Evolutionary conservation across 148 eudicot genomes (phyloP).

Genomic region (Agrostemma githago): DNA sequence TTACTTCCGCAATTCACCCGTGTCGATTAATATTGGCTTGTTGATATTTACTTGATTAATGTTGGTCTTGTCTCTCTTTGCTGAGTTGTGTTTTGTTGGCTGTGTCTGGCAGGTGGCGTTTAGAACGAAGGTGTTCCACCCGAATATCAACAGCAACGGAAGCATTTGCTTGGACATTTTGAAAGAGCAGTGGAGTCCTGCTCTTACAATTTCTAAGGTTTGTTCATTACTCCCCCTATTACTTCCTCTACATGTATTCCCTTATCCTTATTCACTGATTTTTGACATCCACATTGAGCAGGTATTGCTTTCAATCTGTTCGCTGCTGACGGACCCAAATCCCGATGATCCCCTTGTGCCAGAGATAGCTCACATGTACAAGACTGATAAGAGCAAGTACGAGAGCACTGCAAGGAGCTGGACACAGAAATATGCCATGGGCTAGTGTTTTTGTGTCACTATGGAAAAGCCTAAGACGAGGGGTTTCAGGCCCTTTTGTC

Average conservation of each 20-base stretch:
- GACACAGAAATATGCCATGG: constrained; percentile 95
- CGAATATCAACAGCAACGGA: constrained; percentile 44
- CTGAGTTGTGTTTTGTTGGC: not conserved
- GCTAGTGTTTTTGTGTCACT: constrained; percentile 28
- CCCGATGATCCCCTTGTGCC: constrained; percentile 94
- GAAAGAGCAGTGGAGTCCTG: constrained; percentile 52
- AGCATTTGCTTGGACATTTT: constrained; percentile 43
- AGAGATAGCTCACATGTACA: constrained; percentile 94
- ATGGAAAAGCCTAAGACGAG: not conserved
- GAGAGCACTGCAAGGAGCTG: constrained; percentile 94
- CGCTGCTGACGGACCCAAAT: constrained; percentile 82
- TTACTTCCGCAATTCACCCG: not conserved
- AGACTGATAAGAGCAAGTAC: constrained; percentile 71
- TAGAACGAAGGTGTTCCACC: constrained; percentile 47
- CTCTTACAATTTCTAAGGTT: constrained; percentile 45
- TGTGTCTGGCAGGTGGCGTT: constrained; percentile 46
- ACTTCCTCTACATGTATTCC: not conserved
- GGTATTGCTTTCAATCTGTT: constrained; percentile 92
- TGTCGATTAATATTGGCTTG: no score
- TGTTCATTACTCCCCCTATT: not conserved
- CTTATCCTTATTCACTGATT: not conserved
- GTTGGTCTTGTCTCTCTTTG: not conserved
- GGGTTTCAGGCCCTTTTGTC: constrained; percentile 7
- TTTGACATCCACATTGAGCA: constrained; percentile 7
- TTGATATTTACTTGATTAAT: not conserved